Percentiles rank a stretch among this genome's conserved stretches.
Conservation (phyloP, 306 rosid genomes). For the Begonia fuchsioides region DNA sequence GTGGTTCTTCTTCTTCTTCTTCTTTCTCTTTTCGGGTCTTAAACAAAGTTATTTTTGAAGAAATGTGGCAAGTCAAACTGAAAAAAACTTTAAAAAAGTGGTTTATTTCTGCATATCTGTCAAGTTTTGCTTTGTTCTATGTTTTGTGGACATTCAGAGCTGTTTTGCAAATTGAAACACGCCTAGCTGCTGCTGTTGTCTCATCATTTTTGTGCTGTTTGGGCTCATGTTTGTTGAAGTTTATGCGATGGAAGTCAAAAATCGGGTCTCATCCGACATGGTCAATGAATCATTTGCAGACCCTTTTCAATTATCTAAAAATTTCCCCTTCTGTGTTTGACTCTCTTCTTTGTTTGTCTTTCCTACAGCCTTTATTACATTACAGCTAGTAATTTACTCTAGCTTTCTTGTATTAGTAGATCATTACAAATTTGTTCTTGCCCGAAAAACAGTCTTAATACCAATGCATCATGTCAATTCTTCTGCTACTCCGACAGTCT, state of each 20-base stretch:
- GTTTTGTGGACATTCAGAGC: not conserved
- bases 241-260: constrained; percentile 13
- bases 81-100: not conserved
- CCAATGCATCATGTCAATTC: too few species aligned
- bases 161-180: not conserved
- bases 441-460: too few species aligned
- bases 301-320: constrained; percentile 6
- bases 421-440: too few species aligned
- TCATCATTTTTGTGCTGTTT: constrained; percentile 8
- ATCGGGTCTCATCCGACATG: constrained; percentile 11
- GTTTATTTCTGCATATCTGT: not conserved
- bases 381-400: too few species aligned
- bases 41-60: too few species aligned
- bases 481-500: too few species aligned
- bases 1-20: constrained; percentile 11
- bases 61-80: not conserved
- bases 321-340: not conserved
- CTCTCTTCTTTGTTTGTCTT: constrained; percentile 6
- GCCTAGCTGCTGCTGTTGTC: constrained; percentile 4
- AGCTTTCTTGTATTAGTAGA: too few species aligned
- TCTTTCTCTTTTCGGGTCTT: too few species aligned
- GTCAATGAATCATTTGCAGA: constrained; percentile 9
- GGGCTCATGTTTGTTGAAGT: constrained; percentile 12
- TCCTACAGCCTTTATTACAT: constrained; percentile 6
- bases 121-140: constrained; percentile 1